phyloP scores from a whole-genome alignment of 1,284 basidiomycete species.

The Cryptococcus sp. region DNA sequence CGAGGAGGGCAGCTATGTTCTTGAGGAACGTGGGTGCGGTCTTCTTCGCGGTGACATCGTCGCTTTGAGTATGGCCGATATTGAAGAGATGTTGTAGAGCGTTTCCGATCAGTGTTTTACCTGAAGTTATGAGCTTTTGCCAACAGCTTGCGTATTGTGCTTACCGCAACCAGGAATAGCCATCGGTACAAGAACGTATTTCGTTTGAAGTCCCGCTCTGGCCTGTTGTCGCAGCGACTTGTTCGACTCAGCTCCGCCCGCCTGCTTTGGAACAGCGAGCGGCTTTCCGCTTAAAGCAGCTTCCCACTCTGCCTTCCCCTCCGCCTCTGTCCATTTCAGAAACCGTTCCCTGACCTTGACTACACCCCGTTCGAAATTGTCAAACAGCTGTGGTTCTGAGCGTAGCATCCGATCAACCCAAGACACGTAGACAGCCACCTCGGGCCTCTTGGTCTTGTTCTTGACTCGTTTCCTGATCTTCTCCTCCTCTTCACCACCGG shows the following conservation, averaged over 20 bases:
- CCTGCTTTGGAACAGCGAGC: conserved; percentile 13
- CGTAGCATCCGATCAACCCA: conserved; percentile 59
- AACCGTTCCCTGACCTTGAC: conserved; percentile 79
- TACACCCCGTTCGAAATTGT: conserved; percentile 64
- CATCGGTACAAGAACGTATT: conserved; percentile 81
- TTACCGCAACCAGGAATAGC: conserved; percentile 88
- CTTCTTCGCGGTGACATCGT: conserved; percentile 80
- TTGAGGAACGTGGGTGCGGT: conserved; percentile 69
- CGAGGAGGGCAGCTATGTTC: conserved; percentile 64
- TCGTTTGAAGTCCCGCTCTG: conserved; percentile 51
- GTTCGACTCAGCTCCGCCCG: conserved; percentile 15
- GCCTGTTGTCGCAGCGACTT: conserved; percentile 10
- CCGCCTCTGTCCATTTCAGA: conserved; percentile 62
- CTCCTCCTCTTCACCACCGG: conserved; percentile 9
- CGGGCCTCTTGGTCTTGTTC: conserved; percentile 41
- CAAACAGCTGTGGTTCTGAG: conserved; percentile 59
- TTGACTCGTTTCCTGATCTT: conserved; percentile 39
- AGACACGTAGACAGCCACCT: conserved; percentile 48
- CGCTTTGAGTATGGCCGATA: conserved; percentile 86
- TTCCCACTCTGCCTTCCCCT: conserved; percentile 52
- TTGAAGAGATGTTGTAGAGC: conserved; percentile 73
- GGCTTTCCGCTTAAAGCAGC: conserved; percentile 47
- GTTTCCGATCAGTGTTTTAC: conserved; percentile 82
- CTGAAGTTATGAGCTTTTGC: conserved; percentile 49
- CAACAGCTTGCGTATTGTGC: background rate